Percentiles rank a stretch among this genome's conserved stretches.
Conservation (phyloP, 179 eudicot genomes). For the Dionaea muscipula region DNA sequence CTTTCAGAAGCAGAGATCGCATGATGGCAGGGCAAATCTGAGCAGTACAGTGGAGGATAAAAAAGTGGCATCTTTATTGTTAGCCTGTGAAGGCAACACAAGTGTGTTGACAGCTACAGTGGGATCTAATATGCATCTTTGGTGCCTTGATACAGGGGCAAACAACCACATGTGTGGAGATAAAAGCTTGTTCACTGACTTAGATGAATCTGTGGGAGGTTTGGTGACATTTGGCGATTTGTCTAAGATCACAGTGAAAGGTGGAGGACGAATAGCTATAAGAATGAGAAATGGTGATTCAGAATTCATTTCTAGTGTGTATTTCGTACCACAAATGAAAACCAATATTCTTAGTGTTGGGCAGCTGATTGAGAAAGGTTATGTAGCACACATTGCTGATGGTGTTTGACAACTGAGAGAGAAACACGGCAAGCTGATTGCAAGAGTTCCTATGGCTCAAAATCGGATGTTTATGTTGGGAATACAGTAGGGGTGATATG, state of each 20-base stretch:
- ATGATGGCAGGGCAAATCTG: no score
- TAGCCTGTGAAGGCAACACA: no score
- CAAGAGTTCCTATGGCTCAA: neutral
- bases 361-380: neutral
- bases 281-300: neutral
- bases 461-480: neutral
- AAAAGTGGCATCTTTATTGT: no score
- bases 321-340: neutral
- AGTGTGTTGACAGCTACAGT: no score
- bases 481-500: neutral
- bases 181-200: neutral
- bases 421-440: neutral
- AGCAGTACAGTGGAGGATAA: no score
- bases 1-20: no score
- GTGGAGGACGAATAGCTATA: neutral
- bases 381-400: neutral
- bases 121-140: no score
- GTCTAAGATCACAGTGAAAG: neutral
- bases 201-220: neutral
- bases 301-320: neutral
- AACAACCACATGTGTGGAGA: slow-evolving; percentile 4
- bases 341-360: neutral
- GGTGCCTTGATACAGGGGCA: neutral
- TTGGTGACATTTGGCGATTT: neutral
- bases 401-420: neutral